Base-by-base conservation (phyloP, 805 yeast genomes). In the Sugiyamaella lignohabitans region DNA sequence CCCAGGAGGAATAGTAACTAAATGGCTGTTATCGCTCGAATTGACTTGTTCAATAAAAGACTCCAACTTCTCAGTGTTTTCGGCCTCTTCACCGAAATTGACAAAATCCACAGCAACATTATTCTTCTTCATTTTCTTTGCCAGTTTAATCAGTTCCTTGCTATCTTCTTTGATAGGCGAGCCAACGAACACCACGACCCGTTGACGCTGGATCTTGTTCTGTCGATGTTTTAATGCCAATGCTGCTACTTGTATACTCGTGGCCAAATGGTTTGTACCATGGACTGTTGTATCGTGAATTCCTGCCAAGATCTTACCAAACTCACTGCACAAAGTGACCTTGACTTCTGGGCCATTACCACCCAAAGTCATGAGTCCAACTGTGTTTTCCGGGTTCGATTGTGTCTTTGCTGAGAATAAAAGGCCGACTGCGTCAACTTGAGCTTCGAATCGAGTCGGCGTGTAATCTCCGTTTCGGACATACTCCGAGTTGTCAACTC, bases 381-480 rank as follows among this genome's bases (percentile, higher is more conserved):
- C 96, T 1, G 96, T 84, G 66, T 79, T 87, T 66, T 93, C 98
- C 4, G 98, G 97, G 64, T 94, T 93, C 43, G 88, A 72, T 61
- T 83, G 82, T 52, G 87, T 79, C 67, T 93, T 91, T 53, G 85
- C 79, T 53, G 84, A 83, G 71, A 93, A 94, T 39, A 93, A 79
- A 56, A 81, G 72, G 57, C 87, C 93, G 23, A 89, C 88, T 6
- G 96, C 81, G 53, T 93, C 95, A 51, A 85, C 72, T 67, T 93
- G 96, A 1, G 98, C 96, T 53, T 85, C 94, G 62, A 81, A 89
- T 59, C 98, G 76, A 14, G 89, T 82, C 16, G 94, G 80, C 32
- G 85, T 75, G 60, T 82, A 93, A 65, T 93, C 98, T 27, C 98
- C 98, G 63, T 93, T 93, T 60, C 98, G 76, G 79, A 89, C 85